Evolutionary conservation across 2,329 filamentous ascomycete species (phyloP).

Genomic region (Trichoderma koningii): DNA sequence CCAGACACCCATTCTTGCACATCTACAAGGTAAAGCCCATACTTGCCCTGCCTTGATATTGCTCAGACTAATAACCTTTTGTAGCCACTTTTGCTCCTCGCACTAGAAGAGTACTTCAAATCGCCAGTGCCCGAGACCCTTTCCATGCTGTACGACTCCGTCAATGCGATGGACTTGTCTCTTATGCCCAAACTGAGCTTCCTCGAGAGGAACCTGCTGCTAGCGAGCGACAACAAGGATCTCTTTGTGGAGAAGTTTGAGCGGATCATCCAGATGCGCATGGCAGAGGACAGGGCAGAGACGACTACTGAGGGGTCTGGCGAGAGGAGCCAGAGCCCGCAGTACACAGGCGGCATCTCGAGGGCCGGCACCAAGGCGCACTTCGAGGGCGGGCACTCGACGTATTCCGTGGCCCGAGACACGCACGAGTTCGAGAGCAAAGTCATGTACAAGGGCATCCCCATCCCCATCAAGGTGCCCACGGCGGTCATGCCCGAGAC

Average conservation of each 20-base stretch:
- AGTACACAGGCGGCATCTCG: conserved; percentile 51
- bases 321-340: conserved; percentile 52
- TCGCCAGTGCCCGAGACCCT: conserved; percentile 85
- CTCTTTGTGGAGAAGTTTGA: conserved; percentile 98
- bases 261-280: conserved; percentile 83
- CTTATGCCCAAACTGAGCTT: conserved; percentile 83
- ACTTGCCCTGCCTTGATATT: neutral
- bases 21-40: conserved; percentile 79
- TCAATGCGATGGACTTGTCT: conserved; percentile 96
- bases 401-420: conserved; percentile 81
- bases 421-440: conserved; percentile 97
- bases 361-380: conserved; percentile 65
- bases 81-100: conserved; percentile 82
- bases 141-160: conserved; percentile 82
- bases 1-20: conserved; percentile 92
- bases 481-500: conserved; percentile 93
- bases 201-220: conserved; percentile 81
- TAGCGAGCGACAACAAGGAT: conserved; percentile 90
- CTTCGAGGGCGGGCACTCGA: conserved; percentile 59
- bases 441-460: conserved; percentile 94
- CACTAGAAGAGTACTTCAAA: conserved; percentile 96
- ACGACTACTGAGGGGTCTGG: conserved; percentile 41
- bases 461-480: conserved; percentile 94
- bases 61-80: conserved; percentile 28
- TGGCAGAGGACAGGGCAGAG: conserved; percentile 63